Base-by-base conservation (phyloP, 495 filamentous ascomycete species). In the Margaritispora aquatica region DNA sequence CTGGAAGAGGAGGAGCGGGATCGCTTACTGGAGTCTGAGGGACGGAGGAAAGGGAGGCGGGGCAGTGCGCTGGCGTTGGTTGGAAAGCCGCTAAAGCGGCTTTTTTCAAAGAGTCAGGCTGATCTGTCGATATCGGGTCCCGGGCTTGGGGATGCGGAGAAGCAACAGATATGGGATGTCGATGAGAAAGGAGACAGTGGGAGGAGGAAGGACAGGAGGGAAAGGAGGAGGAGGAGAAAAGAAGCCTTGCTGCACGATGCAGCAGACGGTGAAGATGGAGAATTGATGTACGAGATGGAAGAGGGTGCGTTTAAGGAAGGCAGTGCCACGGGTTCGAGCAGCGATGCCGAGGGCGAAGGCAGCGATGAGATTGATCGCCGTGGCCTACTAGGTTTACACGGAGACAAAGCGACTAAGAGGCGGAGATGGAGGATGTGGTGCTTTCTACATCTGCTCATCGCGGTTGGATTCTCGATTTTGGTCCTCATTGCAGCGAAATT, bases 1-100 rank as follows among this genome's bases (percentile, higher is more conserved):
- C 80, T 88, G 46, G 89, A 94, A 61, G 92, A 97, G 74, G 92
- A 96, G 57, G 92, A 97, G 67, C 75, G 87, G 49, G 92, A 95
- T 66, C 83, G 87, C 60, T 70, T 96, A 46, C 77, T 97, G 36
- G 73, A 82, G 36, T n/a, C n/a, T n/a, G 62, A 75, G 67, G 70
- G 75, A 64, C 51, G 74, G 72, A 22, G 68, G 68, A 34, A 74
- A 77, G 52, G 78, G 82, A 55, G 66, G 15, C 29, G 63, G 34
- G 63, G 63, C 3, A 66, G 66, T 38, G 66, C 59, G 19, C 22
- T 68, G 26, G 54, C 34, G 24, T 22, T 51, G 13, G 48, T 55
- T 8, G 76, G 75, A 31, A 29, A 20, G 5, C 77, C 76, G 0
- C 63, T 83, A 57, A 67, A 70, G 19, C 64, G 63, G 2, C 15